Evolutionary conservation across 2,329 filamentous ascomycete species (phyloP), one percentile per base, ranked within the genome.

Genomic region (Sporothrix pseudoabietina): DNA sequence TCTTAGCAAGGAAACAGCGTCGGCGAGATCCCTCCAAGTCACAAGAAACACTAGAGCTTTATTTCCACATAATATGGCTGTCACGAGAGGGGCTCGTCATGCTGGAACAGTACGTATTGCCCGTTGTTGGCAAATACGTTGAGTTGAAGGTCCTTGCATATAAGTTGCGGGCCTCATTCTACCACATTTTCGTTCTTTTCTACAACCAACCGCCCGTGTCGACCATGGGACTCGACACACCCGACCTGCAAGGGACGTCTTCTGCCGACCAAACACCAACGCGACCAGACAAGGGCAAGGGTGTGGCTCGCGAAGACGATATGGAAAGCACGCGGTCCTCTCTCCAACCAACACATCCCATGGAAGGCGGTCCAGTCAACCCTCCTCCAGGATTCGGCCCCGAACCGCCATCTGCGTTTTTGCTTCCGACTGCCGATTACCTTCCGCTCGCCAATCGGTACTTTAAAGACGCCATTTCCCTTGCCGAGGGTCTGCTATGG

Each of bases 111-210:
- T 96, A 95, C 80, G 90, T 99, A 65, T 84, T 98, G 26, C 96
- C 95, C 57, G 93, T 91, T 87, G 92, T 93, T 72, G 90, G 87
- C 77, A 91, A 89, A 78, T 93, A 90, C 82, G 89, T 86, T 79
- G 94, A 97, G 81, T 89, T 97, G 73, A 94, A 94, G 79, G 94
- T 98, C 61, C 87, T 99, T 76, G 91, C 93, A 26, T 93, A 94
- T 80, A 99, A 98, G 82, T 87, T 99, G 16, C 91, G 94, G 74
- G 96, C 96, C 19, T 97, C 94, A 26, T 97, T 98, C 80, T 96
- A 97, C 78, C 95, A 99, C 83, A 94, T 99, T 77, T 97, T 97
- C 81, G 96, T 97, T 71, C 87, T 98, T 14, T 98, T 98, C 80
- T 94, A 98, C 84, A 98, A 98, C 82, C 90, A 93, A 71, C 95